Percentiles rank a stretch among this genome's conserved stretches.
Conservation (phyloP, 2,329 filamentous ascomycete species). For the Sporothrix protearum region DNA sequence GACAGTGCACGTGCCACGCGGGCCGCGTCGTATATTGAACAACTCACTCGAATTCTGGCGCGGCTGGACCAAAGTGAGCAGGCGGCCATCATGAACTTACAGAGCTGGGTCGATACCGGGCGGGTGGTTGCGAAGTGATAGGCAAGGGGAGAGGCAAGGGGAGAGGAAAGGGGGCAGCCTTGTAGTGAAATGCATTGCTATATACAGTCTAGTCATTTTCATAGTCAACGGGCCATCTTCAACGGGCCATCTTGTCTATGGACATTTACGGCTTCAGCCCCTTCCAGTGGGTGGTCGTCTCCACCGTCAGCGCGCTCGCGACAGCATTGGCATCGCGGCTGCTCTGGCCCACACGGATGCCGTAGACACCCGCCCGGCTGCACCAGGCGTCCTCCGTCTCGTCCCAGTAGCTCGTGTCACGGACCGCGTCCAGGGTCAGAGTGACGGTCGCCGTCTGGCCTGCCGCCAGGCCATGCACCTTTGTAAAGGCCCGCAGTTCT, state of each 20-base stretch:
- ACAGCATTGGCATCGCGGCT: not conserved
- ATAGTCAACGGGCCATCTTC: no score
- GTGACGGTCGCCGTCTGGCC: slow-evolving; percentile 9
- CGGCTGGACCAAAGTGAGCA: slow-evolving; percentile 35
- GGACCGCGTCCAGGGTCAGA: not conserved
- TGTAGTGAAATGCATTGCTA: not conserved
- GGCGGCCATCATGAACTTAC: slow-evolving; percentile 34
- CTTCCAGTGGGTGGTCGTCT: not conserved
- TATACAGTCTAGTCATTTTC: not conserved
- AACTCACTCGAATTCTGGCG: slow-evolving; percentile 34
- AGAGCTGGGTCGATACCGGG: slow-evolving; percentile 34
- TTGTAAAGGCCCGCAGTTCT: slow-evolving; percentile 57
- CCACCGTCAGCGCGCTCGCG: not conserved
- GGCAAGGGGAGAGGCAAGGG: no score
- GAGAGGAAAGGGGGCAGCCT: no score
- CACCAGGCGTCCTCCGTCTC: slow-evolving; percentile 17
- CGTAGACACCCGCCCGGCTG: slow-evolving; percentile 20
- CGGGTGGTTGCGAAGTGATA: not conserved
- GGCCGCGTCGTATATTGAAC: slow-evolving; percentile 31
- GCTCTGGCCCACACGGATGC: slow-evolving; percentile 10
- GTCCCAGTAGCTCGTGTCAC: slow-evolving; percentile 25
- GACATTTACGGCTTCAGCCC: not conserved
- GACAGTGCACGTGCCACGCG: not conserved
- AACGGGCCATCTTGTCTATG: no score
- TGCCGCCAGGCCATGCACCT: slow-evolving; percentile 38